Conservation (phyloP, 106 monocot species). For the Posidonia australis region DNA sequence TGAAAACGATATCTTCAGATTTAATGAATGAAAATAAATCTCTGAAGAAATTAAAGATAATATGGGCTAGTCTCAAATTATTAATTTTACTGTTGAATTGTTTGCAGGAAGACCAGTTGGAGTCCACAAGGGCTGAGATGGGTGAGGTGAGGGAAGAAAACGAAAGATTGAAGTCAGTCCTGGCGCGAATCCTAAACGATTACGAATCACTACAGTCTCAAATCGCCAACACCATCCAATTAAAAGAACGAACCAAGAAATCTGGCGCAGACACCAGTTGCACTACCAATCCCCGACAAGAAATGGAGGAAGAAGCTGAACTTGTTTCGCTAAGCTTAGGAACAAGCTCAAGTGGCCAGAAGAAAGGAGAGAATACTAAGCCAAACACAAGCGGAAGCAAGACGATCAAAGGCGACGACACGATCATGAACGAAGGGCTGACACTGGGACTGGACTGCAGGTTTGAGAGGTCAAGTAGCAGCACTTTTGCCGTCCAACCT, state of each 20-base stretch:
- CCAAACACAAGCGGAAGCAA: neutral
- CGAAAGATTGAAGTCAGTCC: slow-evolving; percentile 47
- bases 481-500: neutral
- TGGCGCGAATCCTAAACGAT: slow-evolving; percentile 47
- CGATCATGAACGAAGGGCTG: slow-evolving; percentile 18
- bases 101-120: slow-evolving; percentile 41
- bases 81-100: neutral
- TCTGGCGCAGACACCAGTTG: neutral
- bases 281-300: neutral
- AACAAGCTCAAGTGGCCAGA: slow-evolving; percentile 13
- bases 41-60: too few species aligned
- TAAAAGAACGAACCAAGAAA: slow-evolving; percentile 22
- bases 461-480: slow-evolving; percentile 8
- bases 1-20: too few species aligned
- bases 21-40: too few species aligned
- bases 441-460: slow-evolving; percentile 54
- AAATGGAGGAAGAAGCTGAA: slow-evolving; percentile 10
- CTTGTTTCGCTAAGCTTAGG: slow-evolving; percentile 63
- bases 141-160: slow-evolving; percentile 82
- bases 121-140: slow-evolving; percentile 66
- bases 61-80: neutral
- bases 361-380: slow-evolving; percentile 7
- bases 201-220: slow-evolving; percentile 63
- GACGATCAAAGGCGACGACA: neutral
- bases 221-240: slow-evolving; percentile 40